These are phyloP conservation scores for Solanum raphanifolium DNA, from an alignment of 257 asterid genomes.

Conservation along the genomic window DNA sequence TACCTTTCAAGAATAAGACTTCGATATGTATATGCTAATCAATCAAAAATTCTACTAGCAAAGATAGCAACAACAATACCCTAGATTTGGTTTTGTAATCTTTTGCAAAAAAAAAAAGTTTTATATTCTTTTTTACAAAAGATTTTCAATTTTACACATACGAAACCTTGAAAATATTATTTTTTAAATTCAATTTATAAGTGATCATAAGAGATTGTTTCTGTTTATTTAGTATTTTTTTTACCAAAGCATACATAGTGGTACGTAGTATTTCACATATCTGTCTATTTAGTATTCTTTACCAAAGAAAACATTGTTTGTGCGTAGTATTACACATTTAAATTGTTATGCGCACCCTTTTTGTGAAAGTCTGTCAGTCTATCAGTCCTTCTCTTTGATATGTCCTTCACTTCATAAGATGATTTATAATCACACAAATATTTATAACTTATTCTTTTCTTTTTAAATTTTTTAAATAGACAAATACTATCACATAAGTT, in stretches of 20 bases:
- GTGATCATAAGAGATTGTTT: neutral
- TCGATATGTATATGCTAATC: neutral
- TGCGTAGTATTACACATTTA: neutral
- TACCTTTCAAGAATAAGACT: neutral
- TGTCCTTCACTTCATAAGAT: neutral
- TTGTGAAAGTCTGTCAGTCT: neutral
- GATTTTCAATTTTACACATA: neutral
- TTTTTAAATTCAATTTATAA: fast-evolving
- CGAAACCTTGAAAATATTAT: too few species aligned
- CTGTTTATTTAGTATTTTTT: neutral
- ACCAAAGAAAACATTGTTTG: too few species aligned
- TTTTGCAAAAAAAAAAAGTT: too few species aligned
- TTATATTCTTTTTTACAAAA: neutral
- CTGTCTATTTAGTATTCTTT: neutral
- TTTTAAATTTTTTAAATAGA: neutral
- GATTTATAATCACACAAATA: neutral
- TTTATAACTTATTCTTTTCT: neutral
- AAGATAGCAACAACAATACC: neutral
- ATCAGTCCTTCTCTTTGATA: neutral
- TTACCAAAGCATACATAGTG: too few species aligned
- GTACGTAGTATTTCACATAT: too few species aligned
- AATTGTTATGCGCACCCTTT: neutral
- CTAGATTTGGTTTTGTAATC: neutral
- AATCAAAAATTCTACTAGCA: neutral
- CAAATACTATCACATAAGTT: neutral